Base-by-base conservation (phyloP, 225 moss, liverwort and hornwort species). In the Bryoerythrophyllum caledonicum region DNA sequence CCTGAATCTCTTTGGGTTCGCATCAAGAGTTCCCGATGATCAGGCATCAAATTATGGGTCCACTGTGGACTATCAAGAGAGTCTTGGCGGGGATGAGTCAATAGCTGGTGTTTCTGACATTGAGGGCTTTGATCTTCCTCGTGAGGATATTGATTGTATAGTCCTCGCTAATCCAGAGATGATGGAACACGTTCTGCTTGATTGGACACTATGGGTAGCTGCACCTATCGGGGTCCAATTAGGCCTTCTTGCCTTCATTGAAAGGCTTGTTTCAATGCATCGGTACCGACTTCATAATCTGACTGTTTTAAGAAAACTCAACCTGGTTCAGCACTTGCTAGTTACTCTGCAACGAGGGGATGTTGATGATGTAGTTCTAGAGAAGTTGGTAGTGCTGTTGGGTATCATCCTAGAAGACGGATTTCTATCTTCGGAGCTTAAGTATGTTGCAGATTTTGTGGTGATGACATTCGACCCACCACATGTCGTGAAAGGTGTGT, bases 391-490 rank as follows among this genome's bases (percentile, higher is more conserved):
- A 54, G 89, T 93, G 16, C 83, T 93, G 38, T 74, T 93, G 35
- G 93, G 93, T 30, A 86, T 93, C 63, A 81, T 93, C 49, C 77
- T 93, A 79, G 93, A 93, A 87, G 89, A 93, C 70, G 93, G 93
- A 24, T 93, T 93, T 70, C 70, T 93, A 40, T 68, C 91, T 34
- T 76, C 91, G 28, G 93, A 93, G 78, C 87, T 93, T 16, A 93
- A 93, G 60, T 93, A 93, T 74, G 93, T 91, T 61, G 91, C 91
- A 71, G 93, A 93, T 76, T 93, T 93, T 80, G 93, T 93, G 5
- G 89, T 93, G 49, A 93, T 93, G 93, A 93, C 93, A 41, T 93
- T 93, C 80, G 89, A 93, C 70, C 93, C 93, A 44, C 91, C 93
- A 56, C 87, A 87, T 84, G 87, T 89, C 71, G 81, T 81, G 4